Evolutionary conservation across 345 rosid species (phyloP).

Genomic region (Eucalyptus regnans): DNA sequence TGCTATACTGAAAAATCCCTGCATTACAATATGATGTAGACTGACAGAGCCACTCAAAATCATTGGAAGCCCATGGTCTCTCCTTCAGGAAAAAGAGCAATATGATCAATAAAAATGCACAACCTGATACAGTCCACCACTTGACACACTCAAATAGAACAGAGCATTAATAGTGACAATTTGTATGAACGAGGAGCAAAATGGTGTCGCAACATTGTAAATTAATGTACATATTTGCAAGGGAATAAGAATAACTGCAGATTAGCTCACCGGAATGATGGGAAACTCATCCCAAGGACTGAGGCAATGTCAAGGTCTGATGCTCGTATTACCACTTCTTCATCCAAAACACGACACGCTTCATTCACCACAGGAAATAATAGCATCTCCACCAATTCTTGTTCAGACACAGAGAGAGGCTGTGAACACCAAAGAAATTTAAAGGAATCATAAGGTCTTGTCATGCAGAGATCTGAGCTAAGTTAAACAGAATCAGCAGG

Average conservation of each 20-base stretch:
- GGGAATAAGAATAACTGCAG: background rate
- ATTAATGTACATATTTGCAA: background rate
- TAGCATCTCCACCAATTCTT: constrained; percentile 82
- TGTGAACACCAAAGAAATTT: constrained; percentile 10
- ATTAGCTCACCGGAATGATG: constrained; percentile 66
- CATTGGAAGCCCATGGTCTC: background rate
- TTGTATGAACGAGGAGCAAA: background rate
- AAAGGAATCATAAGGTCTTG: background rate
- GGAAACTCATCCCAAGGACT: constrained; percentile 97
- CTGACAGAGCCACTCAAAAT: background rate
- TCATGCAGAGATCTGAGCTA: background rate
- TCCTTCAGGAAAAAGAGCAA: background rate
- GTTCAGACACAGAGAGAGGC: constrained; percentile 70
- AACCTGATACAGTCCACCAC: background rate
- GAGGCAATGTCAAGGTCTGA: constrained; percentile 88
- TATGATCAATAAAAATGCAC: background rate
- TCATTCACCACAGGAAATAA: constrained; percentile 89
- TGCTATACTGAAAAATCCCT: background rate
- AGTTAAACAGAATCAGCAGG: background rate
- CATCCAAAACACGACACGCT: constrained; percentile 86
- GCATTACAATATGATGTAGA: background rate
- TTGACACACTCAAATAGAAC: background rate
- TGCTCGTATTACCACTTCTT: constrained; percentile 72
- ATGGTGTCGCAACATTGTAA: background rate
- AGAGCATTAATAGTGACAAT: background rate